Percentiles rank a stretch among this genome's conserved stretches.
phyloP scores from a whole-genome alignment of 2,329 filamentous ascomycete species.

The Camillea tinctor region DNA sequence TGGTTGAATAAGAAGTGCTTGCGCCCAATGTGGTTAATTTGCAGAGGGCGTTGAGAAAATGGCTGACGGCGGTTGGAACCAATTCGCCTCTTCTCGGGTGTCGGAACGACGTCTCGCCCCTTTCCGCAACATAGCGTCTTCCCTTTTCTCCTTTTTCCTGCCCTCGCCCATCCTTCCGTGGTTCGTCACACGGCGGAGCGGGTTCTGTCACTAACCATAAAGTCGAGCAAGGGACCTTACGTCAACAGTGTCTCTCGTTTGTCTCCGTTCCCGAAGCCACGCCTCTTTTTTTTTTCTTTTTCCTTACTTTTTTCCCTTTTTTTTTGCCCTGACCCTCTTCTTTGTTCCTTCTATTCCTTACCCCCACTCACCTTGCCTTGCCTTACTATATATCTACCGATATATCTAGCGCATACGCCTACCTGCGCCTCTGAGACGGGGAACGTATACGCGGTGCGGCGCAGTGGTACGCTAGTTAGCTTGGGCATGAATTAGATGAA shows the following conservation, averaged over 20 bases:
- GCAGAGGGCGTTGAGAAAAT: too few relatives aligned
- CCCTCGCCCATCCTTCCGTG: not conserved
- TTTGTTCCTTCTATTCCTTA: not conserved
- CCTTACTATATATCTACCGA: too few relatives aligned
- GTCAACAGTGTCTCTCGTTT: not conserved
- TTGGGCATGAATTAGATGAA: not conserved
- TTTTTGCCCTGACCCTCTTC: not conserved
- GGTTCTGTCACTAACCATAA: not conserved
- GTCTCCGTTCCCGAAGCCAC: not conserved
- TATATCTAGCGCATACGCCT: too few relatives aligned
- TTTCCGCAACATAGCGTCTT: not conserved
- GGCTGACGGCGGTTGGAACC: too few relatives aligned
- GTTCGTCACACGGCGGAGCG: not conserved
- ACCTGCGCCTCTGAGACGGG: not conserved
- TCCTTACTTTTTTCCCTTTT: not conserved
- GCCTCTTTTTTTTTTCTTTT: not conserved
- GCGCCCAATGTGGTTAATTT: too few relatives aligned
- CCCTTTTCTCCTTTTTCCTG: not conserved
- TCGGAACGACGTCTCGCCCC: not conserved
- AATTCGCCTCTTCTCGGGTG: not conserved
- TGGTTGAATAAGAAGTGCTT: too few relatives aligned
- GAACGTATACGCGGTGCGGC: not conserved
- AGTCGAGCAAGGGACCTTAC: not conserved
- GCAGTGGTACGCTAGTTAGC: not conserved
- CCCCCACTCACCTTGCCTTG: too few relatives aligned